Base-by-base conservation (phyloP, 805 yeast species). In the Dipodascus geniculatus region DNA sequence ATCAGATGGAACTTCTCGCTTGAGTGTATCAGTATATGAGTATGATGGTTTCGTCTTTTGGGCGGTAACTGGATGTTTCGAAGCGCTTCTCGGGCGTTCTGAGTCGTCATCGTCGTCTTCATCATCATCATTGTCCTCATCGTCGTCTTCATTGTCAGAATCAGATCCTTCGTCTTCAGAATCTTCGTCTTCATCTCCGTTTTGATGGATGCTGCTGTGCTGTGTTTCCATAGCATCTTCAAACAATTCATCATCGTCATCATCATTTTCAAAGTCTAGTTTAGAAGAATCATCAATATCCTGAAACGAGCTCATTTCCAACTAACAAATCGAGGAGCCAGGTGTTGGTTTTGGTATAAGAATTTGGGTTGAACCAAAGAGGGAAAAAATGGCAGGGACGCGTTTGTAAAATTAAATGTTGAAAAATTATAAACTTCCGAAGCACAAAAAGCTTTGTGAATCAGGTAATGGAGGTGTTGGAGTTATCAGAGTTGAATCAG, bases 171-270 rank as follows among this genome's bases (percentile, higher is more conserved):
- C 58, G 11, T 52, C 56, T 22, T 58, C 57, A 19, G 59, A 31
- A 3, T 55, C 60, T 19, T 50, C 59, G n/a, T 33, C 60, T 4
- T 52, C 62, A 1, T 55, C 62, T 14, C 57, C 62, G 22, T 42
- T 60, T 9, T 58, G 64, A 2, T 57, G 66, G 4, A 60, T 60
- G 4, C 55, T 66, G 22, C 60, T 61, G 11, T 28, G 33, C 28
- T 61, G 59, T 16, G 61, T 61, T n/a, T 67, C 71, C 16, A 60
- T 62, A 6, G 63, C 68, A 3, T 62, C 68, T 11, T 63, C 69
- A 17, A 62, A 64, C 3, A 63, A 63, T 2, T 60, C 67, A 6
- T 63, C 68, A 14, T 62, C 65, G 23, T 61, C 59, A 1, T 53
- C 56, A 2, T 57, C 59, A 3, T 53, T 51, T 14, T 54, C 56